Evolutionary conservation across 306 rosid species (phyloP).

Genomic region (Prunus mongolica): DNA sequence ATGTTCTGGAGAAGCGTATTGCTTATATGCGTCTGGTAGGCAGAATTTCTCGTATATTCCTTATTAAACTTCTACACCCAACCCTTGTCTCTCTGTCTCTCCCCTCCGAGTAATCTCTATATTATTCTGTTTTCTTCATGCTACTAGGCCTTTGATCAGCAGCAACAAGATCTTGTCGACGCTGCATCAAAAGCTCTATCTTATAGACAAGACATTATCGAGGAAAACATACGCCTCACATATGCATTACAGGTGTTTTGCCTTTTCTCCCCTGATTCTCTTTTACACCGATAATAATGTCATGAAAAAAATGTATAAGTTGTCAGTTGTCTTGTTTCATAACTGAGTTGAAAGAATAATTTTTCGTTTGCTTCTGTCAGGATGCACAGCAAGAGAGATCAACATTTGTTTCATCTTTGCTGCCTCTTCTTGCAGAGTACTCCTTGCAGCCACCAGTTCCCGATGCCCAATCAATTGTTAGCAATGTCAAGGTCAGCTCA

Average conservation of each 20-base stretch:
- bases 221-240: slow-evolving; percentile 89
- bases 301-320: neutral
- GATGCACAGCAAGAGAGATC: slow-evolving; percentile 95
- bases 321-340: neutral
- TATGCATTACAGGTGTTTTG: slow-evolving; percentile 46
- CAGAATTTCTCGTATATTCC: neutral
- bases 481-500: slow-evolving; percentile 76
- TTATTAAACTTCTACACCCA: slow-evolving; percentile 14
- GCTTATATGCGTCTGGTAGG: slow-evolving; percentile 90
- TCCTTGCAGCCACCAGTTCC: slow-evolving; percentile 81
- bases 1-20: slow-evolving; percentile 85
- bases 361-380: slow-evolving; percentile 39
- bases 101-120: neutral
- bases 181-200: slow-evolving; percentile 49
- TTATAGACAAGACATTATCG: slow-evolving; percentile 86
- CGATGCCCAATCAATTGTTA: slow-evolving; percentile 89
- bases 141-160: slow-evolving; percentile 35
- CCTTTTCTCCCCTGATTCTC: slow-evolving; percentile 4
- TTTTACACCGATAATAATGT: neutral
- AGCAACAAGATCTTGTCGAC: slow-evolving; percentile 52
- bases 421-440: slow-evolving; percentile 92
- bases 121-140: too few species aligned
- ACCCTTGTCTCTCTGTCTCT: slow-evolving; percentile 2
- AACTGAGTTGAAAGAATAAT: slow-evolving; percentile 13
- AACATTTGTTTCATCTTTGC: slow-evolving; percentile 76